phyloP scores from a whole-genome alignment of 352 stramenopile species.

The Thraustotheca clavata region DNA sequence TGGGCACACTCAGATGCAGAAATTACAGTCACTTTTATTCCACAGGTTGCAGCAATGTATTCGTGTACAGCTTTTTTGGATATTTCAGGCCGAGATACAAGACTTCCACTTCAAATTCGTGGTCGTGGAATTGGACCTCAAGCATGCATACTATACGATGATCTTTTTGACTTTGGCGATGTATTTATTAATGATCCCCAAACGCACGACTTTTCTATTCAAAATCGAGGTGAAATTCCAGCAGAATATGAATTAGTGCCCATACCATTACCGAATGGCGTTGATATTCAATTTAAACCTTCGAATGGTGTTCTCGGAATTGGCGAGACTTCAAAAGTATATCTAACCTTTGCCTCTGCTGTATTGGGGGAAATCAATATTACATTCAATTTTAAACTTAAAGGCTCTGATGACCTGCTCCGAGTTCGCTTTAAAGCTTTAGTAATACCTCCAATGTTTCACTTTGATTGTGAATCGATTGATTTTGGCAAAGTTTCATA shows the following conservation, averaged over 20 bases:
- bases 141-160: slow-evolving; percentile 89
- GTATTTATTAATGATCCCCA: slow-evolving; percentile 89
- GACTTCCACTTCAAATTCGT: slow-evolving; percentile 83
- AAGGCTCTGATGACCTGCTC: slow-evolving; percentile 82
- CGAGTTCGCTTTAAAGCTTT: slow-evolving; percentile 76
- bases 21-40: slow-evolving; percentile 86
- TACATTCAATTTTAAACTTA: slow-evolving; percentile 72
- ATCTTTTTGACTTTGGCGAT: slow-evolving; percentile 91
- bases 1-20: slow-evolving; percentile 91
- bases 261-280: slow-evolving; percentile 27
- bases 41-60: slow-evolving; percentile 73
- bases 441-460: slow-evolving; percentile 91
- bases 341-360: slow-evolving; percentile 80
- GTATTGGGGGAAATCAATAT: slow-evolving; percentile 84
- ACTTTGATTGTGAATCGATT: slow-evolving; percentile 84
- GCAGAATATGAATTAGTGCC: slow-evolving; percentile 62
- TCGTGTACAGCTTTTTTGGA: slow-evolving; percentile 80
- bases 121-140: slow-evolving; percentile 89
- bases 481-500: slow-evolving; percentile 91
- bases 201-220: slow-evolving; percentile 84
- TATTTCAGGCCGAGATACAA: slow-evolving; percentile 78
- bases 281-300: slow-evolving; percentile 37
- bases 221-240: slow-evolving; percentile 92
- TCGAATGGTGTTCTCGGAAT: slow-evolving; percentile 47
- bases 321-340: slow-evolving; percentile 75